Base-by-base conservation (phyloP, 768 basidiomycete species). In the Hericium erinaceus region DNA sequence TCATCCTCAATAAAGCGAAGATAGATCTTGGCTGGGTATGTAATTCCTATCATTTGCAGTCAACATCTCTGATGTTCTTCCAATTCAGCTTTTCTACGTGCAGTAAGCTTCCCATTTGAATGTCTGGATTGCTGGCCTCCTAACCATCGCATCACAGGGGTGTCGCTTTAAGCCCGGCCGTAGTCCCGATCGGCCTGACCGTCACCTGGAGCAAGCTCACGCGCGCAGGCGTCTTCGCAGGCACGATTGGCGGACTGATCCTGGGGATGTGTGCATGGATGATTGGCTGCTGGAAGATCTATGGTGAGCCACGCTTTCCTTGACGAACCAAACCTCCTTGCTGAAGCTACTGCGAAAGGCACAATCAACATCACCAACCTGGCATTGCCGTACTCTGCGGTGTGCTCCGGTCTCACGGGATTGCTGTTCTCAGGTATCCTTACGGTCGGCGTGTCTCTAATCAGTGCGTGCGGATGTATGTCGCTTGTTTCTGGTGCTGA, bases 241-340 rank as follows among this genome's bases (percentile, higher is more conserved):
- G 77, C 2, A 68, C 75, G 13, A 66, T 79, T 50, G 66, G 69
- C 2, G 77, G 77, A 1, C 75, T 74, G 8, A 60, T 66, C 15
- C 64, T 75, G 15, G 77, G 75, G 44, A 77, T 78, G 74, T 44
- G 74, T 0, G 77, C 78, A 18, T 80, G 78, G 77, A 77, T 80
- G 73, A 70, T 80, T 9, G 74, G 76, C 0, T 79, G 78, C 58
- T 75, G 71, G 73, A 77, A 79, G 62, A 77, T 77, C 52, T 77
- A 72, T 50, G 77, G 72, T 46, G 9, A 46, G 44, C 18, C 20
- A 9, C 44, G 2, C 10, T 46, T 46, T 20, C 44, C n/a, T 46
- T 18, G 44, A n/a, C 20, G 15, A 33, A 33, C 9, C 33, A 33
- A 8, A 33, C 33, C 20, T 4, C 9, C 20, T 46, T 8, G 44